Conservation (phyloP, 2,329 filamentous ascomycete species). For the Pseudogymnoascus sp. region DNA sequence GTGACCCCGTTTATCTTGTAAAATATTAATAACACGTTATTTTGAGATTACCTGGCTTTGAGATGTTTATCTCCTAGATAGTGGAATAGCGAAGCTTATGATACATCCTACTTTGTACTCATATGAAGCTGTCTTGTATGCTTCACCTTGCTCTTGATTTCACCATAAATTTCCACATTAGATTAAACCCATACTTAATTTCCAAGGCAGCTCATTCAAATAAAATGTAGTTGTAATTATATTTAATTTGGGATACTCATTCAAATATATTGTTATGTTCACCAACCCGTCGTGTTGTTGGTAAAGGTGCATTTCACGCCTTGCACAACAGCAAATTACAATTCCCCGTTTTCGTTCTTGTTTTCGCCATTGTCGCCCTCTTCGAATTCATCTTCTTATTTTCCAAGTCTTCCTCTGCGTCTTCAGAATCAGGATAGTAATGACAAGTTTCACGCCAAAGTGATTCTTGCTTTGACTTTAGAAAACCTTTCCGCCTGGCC, state of each 20-base stretch:
- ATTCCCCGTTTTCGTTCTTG: not conserved
- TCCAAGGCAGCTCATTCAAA: not conserved
- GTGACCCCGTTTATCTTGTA: not conserved
- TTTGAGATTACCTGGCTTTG: not conserved
- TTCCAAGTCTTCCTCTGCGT: not conserved
- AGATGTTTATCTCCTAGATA: not conserved
- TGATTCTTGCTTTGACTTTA: not conserved
- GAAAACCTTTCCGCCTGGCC: not conserved
- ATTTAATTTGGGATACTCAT: not conserved
- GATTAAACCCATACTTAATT: not conserved
- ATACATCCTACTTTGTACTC: not conserved
- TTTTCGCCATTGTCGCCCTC: not conserved
- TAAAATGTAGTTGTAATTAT: not conserved
- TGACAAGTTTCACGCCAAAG: too few species aligned
- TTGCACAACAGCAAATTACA: not conserved
- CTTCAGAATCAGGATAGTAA: not conserved
- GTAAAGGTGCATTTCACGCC: not conserved
- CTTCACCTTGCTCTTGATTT: not conserved
- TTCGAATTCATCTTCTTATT: too few species aligned
- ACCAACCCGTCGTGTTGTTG: not conserved
- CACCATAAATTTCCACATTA: not conserved
- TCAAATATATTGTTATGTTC: not conserved
- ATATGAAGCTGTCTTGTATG: not conserved
- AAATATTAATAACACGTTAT: not conserved
- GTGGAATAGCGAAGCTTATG: not conserved